phyloP scores from a whole-genome alignment of 2,329 filamentous ascomycete genomes.

The Pseudogymnoascus sp. region DNA sequence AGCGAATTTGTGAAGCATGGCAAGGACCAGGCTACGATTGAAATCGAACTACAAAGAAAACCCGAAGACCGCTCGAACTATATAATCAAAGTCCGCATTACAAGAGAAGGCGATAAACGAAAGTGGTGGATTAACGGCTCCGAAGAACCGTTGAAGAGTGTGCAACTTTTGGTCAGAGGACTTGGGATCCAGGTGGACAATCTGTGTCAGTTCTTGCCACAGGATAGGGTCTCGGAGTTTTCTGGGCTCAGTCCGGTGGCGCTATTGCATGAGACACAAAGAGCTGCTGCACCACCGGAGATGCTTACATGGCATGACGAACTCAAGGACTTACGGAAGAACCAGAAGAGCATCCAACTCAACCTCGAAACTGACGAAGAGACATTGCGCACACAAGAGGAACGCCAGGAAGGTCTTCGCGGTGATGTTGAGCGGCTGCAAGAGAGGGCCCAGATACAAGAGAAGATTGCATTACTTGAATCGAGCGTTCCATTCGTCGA shows the following conservation, averaged over 20 bases:
- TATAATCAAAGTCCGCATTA: constrained; percentile 67
- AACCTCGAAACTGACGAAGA: constrained; percentile 53
- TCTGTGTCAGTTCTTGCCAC: constrained; percentile 90
- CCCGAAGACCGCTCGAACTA: constrained; percentile 55
- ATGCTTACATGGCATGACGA: constrained; percentile 72
- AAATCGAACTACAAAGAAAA: constrained; percentile 76
- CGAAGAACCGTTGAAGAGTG: constrained; percentile 50
- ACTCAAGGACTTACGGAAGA: constrained; percentile 61
- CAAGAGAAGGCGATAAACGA: constrained; percentile 70
- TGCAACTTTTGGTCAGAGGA: constrained; percentile 58
- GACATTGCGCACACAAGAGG: constrained; percentile 57
- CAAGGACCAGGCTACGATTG: constrained; percentile 66
- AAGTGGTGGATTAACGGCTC: constrained; percentile 71
- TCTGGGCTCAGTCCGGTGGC: constrained; percentile 74
- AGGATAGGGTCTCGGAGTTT: constrained; percentile 93
- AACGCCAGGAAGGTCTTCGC: constrained; percentile 63
- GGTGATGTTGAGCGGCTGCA: constrained; percentile 76
- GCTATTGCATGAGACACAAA: constrained; percentile 74
- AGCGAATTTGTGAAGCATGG: constrained; percentile 94
- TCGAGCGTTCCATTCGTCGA: constrained; percentile 56
- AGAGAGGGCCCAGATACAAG: constrained; percentile 62
- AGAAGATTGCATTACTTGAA: constrained; percentile 56
- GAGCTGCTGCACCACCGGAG: constrained; percentile 74
- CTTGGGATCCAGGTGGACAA: constrained; percentile 96
- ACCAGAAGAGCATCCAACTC: constrained; percentile 57